phyloP scores from a whole-genome alignment of 2,329 filamentous ascomycete species.

The Alternaria rosae region DNA sequence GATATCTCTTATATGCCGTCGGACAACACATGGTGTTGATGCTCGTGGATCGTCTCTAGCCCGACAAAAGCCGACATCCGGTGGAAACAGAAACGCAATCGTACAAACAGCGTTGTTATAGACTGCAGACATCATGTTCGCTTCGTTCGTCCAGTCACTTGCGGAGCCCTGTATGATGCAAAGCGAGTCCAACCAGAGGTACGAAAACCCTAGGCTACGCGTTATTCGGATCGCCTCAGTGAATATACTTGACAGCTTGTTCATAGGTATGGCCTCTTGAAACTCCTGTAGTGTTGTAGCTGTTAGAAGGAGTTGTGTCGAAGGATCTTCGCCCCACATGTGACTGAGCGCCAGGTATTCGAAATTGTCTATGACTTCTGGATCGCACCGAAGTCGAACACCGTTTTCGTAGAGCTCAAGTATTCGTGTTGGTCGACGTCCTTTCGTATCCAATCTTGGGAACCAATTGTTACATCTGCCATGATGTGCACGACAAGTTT shows the following conservation, averaged over 20 bases:
- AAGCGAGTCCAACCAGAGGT: constrained; percentile 33
- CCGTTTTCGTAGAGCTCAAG: neutral
- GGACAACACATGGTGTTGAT: constrained; percentile 16
- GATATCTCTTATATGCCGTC: neutral
- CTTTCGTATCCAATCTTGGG: neutral
- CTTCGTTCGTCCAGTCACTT: constrained; percentile 17
- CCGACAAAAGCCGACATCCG: neutral
- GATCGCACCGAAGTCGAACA: constrained; percentile 2
- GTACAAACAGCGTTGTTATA: constrained; percentile 21
- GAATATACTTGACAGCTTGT: constrained; percentile 16
- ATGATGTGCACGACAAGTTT: neutral
- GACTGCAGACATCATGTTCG: constrained; percentile 14
- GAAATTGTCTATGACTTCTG: neutral
- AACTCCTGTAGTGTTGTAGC: neutral
- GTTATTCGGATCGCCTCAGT: constrained; percentile 25
- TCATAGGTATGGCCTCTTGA: neutral
- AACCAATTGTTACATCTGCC: neutral
- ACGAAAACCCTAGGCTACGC: constrained; percentile 14
- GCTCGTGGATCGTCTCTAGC: constrained; percentile 5
- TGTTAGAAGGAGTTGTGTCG: neutral
- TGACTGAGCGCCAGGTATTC: constrained; percentile 18
- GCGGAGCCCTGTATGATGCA: constrained; percentile 27
- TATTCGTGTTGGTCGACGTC: neutral
- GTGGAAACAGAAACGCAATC: constrained; percentile 13
- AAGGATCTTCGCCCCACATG: constrained; percentile 15